Percentiles rank a stretch among this genome's conserved stretches.
These are phyloP conservation scores for Debaryomyces robertsiae DNA, from an alignment of 1,139 yeast genomes.

Conservation along the genomic window DNA sequence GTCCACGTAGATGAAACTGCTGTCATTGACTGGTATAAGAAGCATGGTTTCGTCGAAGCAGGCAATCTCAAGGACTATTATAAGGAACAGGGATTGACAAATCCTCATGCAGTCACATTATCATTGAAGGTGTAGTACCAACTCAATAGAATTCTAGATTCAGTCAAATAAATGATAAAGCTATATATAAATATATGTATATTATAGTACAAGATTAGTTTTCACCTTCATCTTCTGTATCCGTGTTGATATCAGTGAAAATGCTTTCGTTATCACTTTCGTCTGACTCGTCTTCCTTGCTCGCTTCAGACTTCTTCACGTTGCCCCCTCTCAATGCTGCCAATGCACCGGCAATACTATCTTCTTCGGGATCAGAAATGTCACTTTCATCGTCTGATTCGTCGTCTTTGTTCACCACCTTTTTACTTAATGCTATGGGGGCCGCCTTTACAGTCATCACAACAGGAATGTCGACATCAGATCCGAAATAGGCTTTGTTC, in stretches of 20 bases:
- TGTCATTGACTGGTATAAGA: slow-evolving; percentile 58
- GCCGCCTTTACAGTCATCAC: slow-evolving; percentile 60
- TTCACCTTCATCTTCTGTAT: slow-evolving; percentile 56
- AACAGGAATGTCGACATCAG: slow-evolving; percentile 69
- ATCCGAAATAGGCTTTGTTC: slow-evolving; percentile 69
- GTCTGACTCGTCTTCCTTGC: slow-evolving; percentile 33
- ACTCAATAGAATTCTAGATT: slow-evolving; percentile 3
- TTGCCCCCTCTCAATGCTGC: slow-evolving; percentile 61
- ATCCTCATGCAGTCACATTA: slow-evolving; percentile 49
- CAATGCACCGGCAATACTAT: slow-evolving; percentile 64
- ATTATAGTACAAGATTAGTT: slow-evolving; percentile 14
- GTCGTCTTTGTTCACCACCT: slow-evolving; percentile 14
- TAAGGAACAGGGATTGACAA: slow-evolving; percentile 45
- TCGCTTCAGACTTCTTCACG: slow-evolving; percentile 38
- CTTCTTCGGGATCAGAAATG: slow-evolving; percentile 67
- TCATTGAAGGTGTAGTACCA: slow-evolving; percentile 27
- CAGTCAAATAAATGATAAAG: slow-evolving; percentile 6
- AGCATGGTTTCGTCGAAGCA: slow-evolving; percentile 51
- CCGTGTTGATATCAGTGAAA: slow-evolving; percentile 53
- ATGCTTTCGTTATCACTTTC: slow-evolving; percentile 41
- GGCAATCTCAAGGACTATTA: slow-evolving; percentile 53
- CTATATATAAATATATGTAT: slow-evolving; percentile 7
- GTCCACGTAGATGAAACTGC: slow-evolving; percentile 51
- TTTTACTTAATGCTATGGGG: slow-evolving; percentile 29
- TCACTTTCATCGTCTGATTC: slow-evolving; percentile 47